Conservation (phyloP, 1,284 basidiomycete species). For the Peniophora sp. region DNA sequence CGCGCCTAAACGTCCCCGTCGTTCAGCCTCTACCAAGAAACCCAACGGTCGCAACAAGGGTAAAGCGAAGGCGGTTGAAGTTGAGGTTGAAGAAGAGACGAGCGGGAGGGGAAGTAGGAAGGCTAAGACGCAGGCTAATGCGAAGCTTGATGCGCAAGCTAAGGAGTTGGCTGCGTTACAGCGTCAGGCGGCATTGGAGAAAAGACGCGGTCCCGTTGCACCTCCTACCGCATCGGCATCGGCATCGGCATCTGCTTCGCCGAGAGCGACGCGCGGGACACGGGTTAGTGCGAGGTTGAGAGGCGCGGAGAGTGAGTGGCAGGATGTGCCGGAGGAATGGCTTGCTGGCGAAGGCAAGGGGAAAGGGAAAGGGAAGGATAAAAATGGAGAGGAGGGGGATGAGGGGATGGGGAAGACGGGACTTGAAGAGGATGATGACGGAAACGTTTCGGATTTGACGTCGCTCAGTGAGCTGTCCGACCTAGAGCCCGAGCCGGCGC, state of each 20-base stretch:
- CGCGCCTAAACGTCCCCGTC: not conserved
- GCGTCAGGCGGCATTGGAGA: conserved; percentile 30
- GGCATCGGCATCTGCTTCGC: conserved; percentile 5
- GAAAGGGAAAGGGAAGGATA: too few species aligned
- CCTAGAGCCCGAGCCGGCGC: not conserved
- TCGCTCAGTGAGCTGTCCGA: not conserved
- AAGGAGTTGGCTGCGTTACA: conserved; percentile 58
- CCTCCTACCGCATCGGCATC: conserved; percentile 2
- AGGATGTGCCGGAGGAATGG: conserved; percentile 73
- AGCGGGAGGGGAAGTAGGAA: conserved; percentile 39
- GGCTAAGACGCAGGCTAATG: conserved; percentile 64
- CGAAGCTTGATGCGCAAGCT: conserved; percentile 59
- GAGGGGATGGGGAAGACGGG: not conserved
- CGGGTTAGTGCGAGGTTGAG: conserved; percentile 60
- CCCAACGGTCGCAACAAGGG: not conserved
- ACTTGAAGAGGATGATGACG: not conserved
- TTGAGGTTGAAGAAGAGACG: conserved; percentile 17
- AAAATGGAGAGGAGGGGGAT: conserved; percentile 7
- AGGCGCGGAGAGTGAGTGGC: conserved; percentile 55
- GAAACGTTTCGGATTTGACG: not conserved
- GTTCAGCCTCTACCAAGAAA: conserved; percentile 2
- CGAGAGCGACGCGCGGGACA: conserved; percentile 37
- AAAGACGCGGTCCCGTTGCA: conserved; percentile 4
- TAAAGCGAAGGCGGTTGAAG: conserved; percentile 10
- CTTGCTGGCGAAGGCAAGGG: conserved; percentile 26